Percentiles rank a stretch among this genome's conserved stretches.
phyloP scores from a whole-genome alignment of 306 rosid species.

The Cucurbita argyrosperma region DNA sequence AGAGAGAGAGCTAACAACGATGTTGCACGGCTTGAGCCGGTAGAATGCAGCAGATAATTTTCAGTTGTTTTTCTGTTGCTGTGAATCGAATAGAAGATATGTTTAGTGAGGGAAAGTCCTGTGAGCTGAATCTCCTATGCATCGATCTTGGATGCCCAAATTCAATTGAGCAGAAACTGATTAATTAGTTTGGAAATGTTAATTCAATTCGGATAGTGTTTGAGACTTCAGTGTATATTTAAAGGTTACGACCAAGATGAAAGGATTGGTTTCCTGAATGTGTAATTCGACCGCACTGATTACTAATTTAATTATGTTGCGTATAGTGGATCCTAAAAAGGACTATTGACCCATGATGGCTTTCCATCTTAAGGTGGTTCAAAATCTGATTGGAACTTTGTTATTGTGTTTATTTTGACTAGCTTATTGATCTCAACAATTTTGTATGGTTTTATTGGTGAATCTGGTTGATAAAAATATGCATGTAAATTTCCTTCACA shows the following conservation, averaged over 20 bases:
- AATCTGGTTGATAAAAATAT: not conserved
- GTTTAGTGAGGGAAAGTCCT: not conserved
- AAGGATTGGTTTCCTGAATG: not conserved
- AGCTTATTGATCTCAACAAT: too few species aligned
- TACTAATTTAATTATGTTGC: not conserved
- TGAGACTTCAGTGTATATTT: not conserved
- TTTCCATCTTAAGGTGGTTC: not conserved
- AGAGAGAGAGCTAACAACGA: not conserved
- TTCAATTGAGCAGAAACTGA: not conserved
- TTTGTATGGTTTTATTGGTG: not conserved
- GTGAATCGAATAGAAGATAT: not conserved
- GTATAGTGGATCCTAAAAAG: not conserved
- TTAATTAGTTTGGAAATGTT: not conserved
- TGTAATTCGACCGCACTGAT: not conserved
- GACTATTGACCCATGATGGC: too few species aligned
- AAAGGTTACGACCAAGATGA: not conserved
- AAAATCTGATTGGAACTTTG: not conserved
- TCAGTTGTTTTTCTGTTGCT: not conserved
- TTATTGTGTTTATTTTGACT: not conserved
- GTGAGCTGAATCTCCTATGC: not conserved
- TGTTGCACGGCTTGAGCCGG: not conserved
- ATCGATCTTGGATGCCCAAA: not conserved
- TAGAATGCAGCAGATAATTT: not conserved
- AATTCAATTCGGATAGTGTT: not conserved
- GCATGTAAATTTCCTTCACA: not conserved